Base-by-base conservation (phyloP, 768 basidiomycete genomes). In the Lentinula sp. region DNA sequence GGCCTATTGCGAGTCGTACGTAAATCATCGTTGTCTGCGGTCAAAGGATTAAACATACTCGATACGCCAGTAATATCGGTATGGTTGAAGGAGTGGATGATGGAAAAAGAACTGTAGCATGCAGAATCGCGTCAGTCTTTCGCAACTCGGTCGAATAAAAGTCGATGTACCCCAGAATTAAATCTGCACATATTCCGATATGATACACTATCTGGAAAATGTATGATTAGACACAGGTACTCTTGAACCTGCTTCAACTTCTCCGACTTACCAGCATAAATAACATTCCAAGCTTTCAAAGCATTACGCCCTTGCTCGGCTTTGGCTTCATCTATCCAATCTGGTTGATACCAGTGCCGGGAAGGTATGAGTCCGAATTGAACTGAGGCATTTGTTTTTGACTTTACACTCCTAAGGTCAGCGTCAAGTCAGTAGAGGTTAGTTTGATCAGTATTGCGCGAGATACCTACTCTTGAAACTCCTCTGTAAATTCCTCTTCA, bases 121-220 rank as follows among this genome's bases (percentile, higher is more conserved):
- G 53, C 6, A 31, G 13, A n/a, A 13, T 1, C 28, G 58, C 31
- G 13, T 57, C 23, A 35, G 37, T 46, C 18, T 18, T 49, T 11
- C 35, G 23, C 16, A 35, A n/a, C 10, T 18, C 10, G 21, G 83
- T 32, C 46, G 46, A n/a, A 43, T 39, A 34, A 32, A 31, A 42
- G 13, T 4, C 3, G 31, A 70, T 81, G 62, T 64, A 84, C 84
- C 8, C 86, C 88, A 28, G 86, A 88, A 71, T 89, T 86, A 21
- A 82, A 91, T 4, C 90, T 80, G 69, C 89, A 91, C 89, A 91
- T 91, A 62, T 90, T 88, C 48, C 89, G 83, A 65, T 91, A 83
- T 77, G 82, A 71, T 15, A 84, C 75, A 60, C 83, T 84, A 18
- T 48, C 65, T 66, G 51, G 3, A 37, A 35, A 23, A 37, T 13